Evolutionary conservation across 306 rosid species (phyloP).

Genomic region (Carpinus fangiana): DNA sequence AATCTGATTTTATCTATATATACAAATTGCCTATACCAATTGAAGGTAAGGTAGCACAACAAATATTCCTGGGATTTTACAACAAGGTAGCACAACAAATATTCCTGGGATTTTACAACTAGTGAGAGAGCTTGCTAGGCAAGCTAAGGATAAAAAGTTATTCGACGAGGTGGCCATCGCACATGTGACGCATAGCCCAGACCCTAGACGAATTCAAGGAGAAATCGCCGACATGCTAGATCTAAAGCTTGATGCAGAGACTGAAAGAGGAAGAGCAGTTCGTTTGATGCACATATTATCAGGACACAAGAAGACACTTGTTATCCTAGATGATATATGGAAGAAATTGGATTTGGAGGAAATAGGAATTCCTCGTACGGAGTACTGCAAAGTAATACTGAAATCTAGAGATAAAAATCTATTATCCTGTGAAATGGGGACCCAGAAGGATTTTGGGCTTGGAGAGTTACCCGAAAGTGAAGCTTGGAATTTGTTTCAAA

Average conservation of each 20-base stretch:
- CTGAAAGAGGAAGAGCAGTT: not conserved
- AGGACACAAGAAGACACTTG: not conserved
- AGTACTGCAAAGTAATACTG: not conserved
- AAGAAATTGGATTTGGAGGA: not conserved
- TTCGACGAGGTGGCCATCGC: slow-evolving; percentile 5
- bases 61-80: no score
- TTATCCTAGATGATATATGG: slow-evolving; percentile 11
- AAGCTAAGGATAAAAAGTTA: not conserved
- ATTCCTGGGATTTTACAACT: no score
- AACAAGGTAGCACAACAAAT: no score
- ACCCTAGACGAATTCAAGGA: slow-evolving; percentile 1
- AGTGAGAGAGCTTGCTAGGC: not conserved
- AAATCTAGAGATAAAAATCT: not conserved
- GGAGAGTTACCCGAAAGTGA: not conserved
- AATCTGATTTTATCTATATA: no score
- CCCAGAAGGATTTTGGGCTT: not conserved
- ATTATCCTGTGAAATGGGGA: not conserved
- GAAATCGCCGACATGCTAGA: slow-evolving; percentile 4
- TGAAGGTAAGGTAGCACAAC: no score
- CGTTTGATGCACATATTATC: not conserved
- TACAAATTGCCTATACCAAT: no score
- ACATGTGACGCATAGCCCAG: not conserved
- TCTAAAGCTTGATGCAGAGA: not conserved
- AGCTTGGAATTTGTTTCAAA: not conserved
- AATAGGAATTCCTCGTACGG: slow-evolving; percentile 6